phyloP scores from a whole-genome alignment of 768 basidiomycete species.

The Lentinula guzmanii region DNA sequence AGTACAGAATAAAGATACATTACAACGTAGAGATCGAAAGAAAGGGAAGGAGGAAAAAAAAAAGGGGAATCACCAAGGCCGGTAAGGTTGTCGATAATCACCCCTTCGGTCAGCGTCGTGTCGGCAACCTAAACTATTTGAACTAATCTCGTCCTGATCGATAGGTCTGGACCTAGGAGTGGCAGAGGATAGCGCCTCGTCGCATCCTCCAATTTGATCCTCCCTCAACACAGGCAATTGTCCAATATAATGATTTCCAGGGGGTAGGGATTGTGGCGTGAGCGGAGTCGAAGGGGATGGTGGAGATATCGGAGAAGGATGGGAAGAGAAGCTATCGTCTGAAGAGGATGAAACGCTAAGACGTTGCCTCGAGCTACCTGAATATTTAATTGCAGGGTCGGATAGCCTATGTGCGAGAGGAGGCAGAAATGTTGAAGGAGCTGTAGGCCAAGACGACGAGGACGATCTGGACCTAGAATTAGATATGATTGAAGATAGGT shows the following conservation, averaged over 20 bases:
- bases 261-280: constrained; percentile 41
- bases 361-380: not conserved
- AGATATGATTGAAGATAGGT: not conserved
- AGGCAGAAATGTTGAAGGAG: not conserved
- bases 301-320: constrained; percentile 46
- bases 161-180: not conserved
- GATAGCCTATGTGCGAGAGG: not conserved
- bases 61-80: constrained; percentile 36
- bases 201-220: not conserved
- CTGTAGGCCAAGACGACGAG: not conserved
- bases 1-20: constrained; percentile 3
- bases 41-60: not conserved
- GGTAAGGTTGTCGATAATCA: constrained; percentile 24
- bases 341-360: constrained; percentile 22
- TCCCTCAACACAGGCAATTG: constrained; percentile 13
- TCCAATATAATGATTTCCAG: constrained; percentile 12
- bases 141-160: not conserved
- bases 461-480: not conserved
- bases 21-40: not conserved
- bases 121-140: not conserved
- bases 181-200: not conserved
- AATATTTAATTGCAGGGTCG: not conserved
- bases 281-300: constrained; percentile 13
- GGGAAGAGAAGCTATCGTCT: constrained; percentile 37
- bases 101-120: not conserved